Conservation (phyloP, 2,329 filamentous ascomycete genomes). For the Lachnellula subtilissima region DNA sequence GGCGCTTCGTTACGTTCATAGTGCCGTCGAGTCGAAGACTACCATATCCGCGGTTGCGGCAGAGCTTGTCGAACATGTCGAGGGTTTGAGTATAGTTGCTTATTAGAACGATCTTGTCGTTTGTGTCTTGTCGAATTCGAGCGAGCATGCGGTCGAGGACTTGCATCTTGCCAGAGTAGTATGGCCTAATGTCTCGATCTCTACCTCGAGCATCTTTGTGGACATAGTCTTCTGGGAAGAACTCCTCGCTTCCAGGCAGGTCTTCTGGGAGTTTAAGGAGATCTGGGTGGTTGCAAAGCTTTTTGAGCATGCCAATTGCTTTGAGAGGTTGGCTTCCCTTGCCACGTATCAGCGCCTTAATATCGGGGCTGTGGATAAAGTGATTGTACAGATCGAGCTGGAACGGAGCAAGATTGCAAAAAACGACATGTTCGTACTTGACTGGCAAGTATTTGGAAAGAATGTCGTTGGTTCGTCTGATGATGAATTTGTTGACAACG, state of each 20-base stretch:
- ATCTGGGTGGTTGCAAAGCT: constrained; percentile 97
- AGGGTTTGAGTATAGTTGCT: constrained; percentile 97
- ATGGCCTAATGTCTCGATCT: constrained; percentile 86
- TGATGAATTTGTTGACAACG: constrained; percentile 97
- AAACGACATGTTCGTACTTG: constrained; percentile 99
- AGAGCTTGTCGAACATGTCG: constrained; percentile 89
- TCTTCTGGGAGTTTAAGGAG: constrained; percentile 78
- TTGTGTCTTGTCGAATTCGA: constrained; percentile 90
- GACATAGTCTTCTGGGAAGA: constrained; percentile 81
- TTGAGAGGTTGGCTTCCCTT: constrained; percentile 96
- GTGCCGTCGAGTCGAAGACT: constrained; percentile 87
- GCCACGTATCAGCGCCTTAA: constrained; percentile 83
- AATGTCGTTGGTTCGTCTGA: constrained; percentile 95
- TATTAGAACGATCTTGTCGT: constrained; percentile 98
- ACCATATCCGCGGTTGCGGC: constrained; percentile 78
- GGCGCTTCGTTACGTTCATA: constrained; percentile 96
- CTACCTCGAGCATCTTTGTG: constrained; percentile 82
- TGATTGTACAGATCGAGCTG: constrained; percentile 93
- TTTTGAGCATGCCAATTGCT: constrained; percentile 94
- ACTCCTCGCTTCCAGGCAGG: constrained; percentile 77
- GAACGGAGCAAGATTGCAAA: constrained; percentile 91
- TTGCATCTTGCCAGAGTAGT: constrained; percentile 98
- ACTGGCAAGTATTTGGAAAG: constrained; percentile 94
- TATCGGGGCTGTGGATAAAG: constrained; percentile 93
- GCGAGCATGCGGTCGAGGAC: constrained; percentile 98